These are phyloP conservation scores for Phytophthora cactorum DNA, from an alignment of 352 stramenopile species.

Conservation along the genomic window DNA sequence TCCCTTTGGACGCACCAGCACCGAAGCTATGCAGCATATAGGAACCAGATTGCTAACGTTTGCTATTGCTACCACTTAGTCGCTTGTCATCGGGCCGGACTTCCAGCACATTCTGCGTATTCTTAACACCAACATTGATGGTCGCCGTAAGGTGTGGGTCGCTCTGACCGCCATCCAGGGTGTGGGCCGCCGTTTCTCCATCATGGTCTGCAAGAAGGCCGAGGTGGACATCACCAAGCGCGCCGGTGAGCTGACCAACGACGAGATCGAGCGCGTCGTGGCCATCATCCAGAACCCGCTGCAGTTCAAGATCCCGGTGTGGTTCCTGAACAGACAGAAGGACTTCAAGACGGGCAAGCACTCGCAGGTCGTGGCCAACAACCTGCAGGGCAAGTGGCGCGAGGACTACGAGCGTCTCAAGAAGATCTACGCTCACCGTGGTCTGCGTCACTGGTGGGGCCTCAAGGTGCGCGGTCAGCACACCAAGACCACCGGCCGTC, in stretches of 20 bases:
- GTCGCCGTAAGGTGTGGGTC: constrained; percentile 94
- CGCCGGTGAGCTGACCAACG: constrained; percentile 98
- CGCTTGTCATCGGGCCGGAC: constrained; percentile 94
- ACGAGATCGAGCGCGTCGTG: constrained; percentile 99
- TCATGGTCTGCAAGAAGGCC: constrained; percentile 99
- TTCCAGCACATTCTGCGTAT: constrained; percentile 99
- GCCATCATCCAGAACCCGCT: constrained; percentile 99
- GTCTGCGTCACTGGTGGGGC: constrained; percentile 99
- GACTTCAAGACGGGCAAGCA: constrained; percentile 99
- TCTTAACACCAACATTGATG: constrained; percentile 99
- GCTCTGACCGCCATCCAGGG: constrained; percentile 86
- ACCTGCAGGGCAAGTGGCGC: constrained; percentile 98
- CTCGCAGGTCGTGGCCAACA: constrained; percentile 98
- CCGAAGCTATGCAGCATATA: background rate
- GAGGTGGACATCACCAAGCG: constrained; percentile 99
- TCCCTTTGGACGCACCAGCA: background rate
- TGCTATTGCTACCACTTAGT: constrained; percentile 46
- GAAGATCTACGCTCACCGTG: constrained; percentile 99
- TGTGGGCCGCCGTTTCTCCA: constrained; percentile 86
- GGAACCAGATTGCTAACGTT: constrained; percentile 14
- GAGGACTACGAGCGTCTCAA: constrained; percentile 99
- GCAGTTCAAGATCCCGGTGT: constrained; percentile 99
- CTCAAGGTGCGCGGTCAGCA: constrained; percentile 99
- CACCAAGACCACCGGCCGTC: constrained; percentile 99
- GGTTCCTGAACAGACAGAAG: constrained; percentile 99